These are phyloP conservation scores for Mucor circinelloides DNA, from an alignment of 371 early-diverging fungal genomes.

Conservation along the genomic window DNA sequence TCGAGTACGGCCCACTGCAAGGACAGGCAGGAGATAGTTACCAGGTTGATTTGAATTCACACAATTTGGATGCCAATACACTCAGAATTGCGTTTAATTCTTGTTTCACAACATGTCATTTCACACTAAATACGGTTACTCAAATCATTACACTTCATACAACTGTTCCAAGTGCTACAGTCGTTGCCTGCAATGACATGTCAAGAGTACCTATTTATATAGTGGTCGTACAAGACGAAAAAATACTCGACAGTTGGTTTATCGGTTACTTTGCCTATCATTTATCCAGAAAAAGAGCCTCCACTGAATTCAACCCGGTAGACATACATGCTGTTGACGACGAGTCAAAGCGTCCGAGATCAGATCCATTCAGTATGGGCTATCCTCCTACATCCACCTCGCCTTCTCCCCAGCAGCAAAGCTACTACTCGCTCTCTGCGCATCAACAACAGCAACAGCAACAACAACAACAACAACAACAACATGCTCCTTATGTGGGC, in stretches of 20 bases:
- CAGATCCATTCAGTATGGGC: neutral
- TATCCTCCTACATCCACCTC: neutral
- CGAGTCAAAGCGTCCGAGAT: neutral
- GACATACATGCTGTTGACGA: neutral
- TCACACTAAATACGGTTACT: constrained; percentile 14
- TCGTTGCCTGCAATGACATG: neutral
- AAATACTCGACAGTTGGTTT: constrained; percentile 23
- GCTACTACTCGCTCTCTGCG: neutral
- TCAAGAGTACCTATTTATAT: constrained; percentile 22
- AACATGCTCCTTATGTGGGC: constrained; percentile 17
- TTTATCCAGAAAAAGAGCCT: constrained; percentile 12
- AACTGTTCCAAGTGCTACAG: constrained; percentile 5
- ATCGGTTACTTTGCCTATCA: constrained; percentile 10
- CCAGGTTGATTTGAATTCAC: constrained; percentile 2
- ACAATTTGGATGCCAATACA: constrained; percentile 6
- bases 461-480: neutral
- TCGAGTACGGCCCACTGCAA: constrained; percentile 15
- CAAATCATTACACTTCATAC: constrained; percentile 19
- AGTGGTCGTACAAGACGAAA: constrained; percentile 4
- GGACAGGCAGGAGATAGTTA: constrained; percentile 17
- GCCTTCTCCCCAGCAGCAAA: neutral
- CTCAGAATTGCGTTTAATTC: constrained; percentile 21
- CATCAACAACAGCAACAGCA: neutral
- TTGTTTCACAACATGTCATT: constrained; percentile 25
- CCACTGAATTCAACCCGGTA: neutral